Conservation (phyloP, 805 yeast species). For the Brettanomyces sp. region DNA sequence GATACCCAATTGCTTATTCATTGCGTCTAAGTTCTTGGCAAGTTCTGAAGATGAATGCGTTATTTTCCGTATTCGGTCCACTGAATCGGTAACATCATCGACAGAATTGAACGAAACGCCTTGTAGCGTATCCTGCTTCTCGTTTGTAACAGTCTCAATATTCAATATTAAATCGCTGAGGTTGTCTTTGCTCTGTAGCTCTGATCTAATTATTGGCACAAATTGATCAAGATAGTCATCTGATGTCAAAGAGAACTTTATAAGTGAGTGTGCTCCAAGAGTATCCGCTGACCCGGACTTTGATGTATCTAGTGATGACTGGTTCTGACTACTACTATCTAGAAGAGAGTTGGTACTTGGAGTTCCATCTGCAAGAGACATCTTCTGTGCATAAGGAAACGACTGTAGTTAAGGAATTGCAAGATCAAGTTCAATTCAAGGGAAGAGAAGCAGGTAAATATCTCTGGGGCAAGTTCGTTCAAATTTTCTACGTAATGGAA, state of each 20-base stretch:
- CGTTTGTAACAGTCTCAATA: slow-evolving; percentile 41
- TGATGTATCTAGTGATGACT: too few relatives aligned
- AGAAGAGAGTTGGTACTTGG: too few relatives aligned
- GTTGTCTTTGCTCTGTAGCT: slow-evolving; percentile 41
- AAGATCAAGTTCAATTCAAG: too few relatives aligned
- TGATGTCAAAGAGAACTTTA: slow-evolving; percentile 22
- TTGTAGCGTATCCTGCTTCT: slow-evolving; percentile 56
- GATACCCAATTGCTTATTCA: slow-evolving; percentile 48
- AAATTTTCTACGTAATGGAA: too few relatives aligned
- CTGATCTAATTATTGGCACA: slow-evolving; percentile 63
- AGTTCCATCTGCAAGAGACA: too few relatives aligned
- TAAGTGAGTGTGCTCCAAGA: not conserved
- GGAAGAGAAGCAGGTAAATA: too few relatives aligned
- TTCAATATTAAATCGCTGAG: slow-evolving; percentile 47
- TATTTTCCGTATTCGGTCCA: slow-evolving; percentile 54
- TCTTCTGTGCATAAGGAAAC: too few relatives aligned
- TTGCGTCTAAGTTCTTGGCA: slow-evolving; percentile 41
- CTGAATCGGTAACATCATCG: slow-evolving; percentile 44
- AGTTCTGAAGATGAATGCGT: slow-evolving; percentile 48
- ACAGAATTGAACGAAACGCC: slow-evolving; percentile 54
- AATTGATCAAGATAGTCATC: slow-evolving; percentile 73
- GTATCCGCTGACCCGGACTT: too few relatives aligned
- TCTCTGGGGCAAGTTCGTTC: too few relatives aligned
- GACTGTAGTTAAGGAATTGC: too few relatives aligned
- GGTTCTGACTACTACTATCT: too few relatives aligned